These are phyloP conservation scores for Penicillium sp. DNA, from an alignment of 2,329 filamentous ascomycete species.

Conservation along the genomic window DNA sequence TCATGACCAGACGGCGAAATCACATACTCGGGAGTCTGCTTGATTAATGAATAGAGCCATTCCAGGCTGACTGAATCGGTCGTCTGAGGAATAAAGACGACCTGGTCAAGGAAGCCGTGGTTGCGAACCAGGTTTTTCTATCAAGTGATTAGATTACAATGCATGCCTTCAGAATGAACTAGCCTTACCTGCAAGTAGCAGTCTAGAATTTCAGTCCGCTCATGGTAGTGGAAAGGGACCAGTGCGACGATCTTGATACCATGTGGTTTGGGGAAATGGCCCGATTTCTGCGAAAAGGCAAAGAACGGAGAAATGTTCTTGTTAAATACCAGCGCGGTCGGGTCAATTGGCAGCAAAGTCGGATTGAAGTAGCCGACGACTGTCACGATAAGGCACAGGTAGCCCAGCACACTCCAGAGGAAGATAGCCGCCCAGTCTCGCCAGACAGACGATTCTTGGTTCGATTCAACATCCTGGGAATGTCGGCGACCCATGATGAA, in stretches of 20 bases:
- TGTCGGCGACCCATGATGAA: conserved; percentile 20
- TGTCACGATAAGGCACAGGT: conserved; percentile 22
- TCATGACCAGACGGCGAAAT: conserved; percentile 10
- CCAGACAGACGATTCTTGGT: conserved; percentile 10
- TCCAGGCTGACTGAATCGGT: conserved; percentile 31
- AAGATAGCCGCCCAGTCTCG: conserved; percentile 20
- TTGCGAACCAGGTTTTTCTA: conserved; percentile 38
- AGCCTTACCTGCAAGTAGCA: conserved; percentile 39
- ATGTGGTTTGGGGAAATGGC: conserved; percentile 31
- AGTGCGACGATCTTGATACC: conserved; percentile 37
- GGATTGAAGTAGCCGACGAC: conserved; percentile 19
- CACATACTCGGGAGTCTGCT: conserved; percentile 28
- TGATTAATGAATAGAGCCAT: conserved; percentile 34
- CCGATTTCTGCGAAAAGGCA: conserved; percentile 26
- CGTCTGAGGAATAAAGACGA: conserved; percentile 42
- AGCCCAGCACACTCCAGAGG: conserved; percentile 22
- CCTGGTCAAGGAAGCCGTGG: conserved; percentile 41
- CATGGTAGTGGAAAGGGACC: conserved; percentile 35
- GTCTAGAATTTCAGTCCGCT: conserved; percentile 36
- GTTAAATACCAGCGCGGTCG: conserved; percentile 19
- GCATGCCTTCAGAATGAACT: too few relatives aligned
- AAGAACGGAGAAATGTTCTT: conserved; percentile 26
- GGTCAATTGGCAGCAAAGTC: conserved; percentile 17
- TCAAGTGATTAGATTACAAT: background rate
- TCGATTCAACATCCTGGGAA: conserved; percentile 22